phyloP scores from a whole-genome alignment of 257 asterid species.

The Solanum clarkiae region DNA sequence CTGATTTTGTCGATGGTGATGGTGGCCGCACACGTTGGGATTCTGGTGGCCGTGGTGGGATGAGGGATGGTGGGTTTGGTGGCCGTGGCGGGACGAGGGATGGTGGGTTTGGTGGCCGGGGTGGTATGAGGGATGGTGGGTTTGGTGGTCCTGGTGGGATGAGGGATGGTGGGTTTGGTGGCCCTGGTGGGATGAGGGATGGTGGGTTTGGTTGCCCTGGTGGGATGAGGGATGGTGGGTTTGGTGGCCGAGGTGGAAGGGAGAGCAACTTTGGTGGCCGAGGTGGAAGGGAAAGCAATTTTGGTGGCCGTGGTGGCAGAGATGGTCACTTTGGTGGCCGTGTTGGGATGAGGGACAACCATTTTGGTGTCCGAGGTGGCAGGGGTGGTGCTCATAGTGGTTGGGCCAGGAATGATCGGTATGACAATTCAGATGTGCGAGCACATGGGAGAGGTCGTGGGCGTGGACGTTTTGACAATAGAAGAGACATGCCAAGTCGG shows the following conservation, averaged over 20 bases:
- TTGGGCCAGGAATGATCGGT: slow-evolving; percentile 73
- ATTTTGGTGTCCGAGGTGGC: slow-evolving; percentile 49
- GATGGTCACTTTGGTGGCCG: slow-evolving; percentile 45
- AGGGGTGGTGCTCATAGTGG: slow-evolving; percentile 53
- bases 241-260: slow-evolving; percentile 24
- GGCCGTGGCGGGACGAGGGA: slow-evolving; percentile 71
- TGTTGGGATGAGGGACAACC: slow-evolving; percentile 63
- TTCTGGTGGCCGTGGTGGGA: slow-evolving; percentile 46
- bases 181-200: slow-evolving; percentile 63
- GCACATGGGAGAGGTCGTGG: slow-evolving; percentile 81
- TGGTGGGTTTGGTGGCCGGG: slow-evolving; percentile 53
- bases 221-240: slow-evolving; percentile 36
- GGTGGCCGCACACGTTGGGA: slow-evolving; percentile 20
- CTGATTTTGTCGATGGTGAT: slow-evolving; percentile 30
- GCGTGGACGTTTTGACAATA: slow-evolving; percentile 64
- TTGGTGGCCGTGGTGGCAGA: slow-evolving; percentile 27
- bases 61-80: slow-evolving; percentile 31
- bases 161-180: slow-evolving; percentile 44
- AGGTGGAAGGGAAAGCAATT: slow-evolving; percentile 16
- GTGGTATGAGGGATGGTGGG: slow-evolving; percentile 36
- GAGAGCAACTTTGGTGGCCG: slow-evolving; percentile 34
- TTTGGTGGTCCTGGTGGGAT: slow-evolving; percentile 53
- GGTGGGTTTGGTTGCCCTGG: slow-evolving; percentile 62
- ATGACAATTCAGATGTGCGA: slow-evolving; percentile 34
- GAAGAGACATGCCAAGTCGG: slow-evolving; percentile 55